A percentile compares a stretch with the other conserved stretches of the same genome.
These are phyloP conservation scores for Aureobasidium sp. DNA, from an alignment of 2,329 filamentous ascomycete species.

Conservation along the genomic window DNA sequence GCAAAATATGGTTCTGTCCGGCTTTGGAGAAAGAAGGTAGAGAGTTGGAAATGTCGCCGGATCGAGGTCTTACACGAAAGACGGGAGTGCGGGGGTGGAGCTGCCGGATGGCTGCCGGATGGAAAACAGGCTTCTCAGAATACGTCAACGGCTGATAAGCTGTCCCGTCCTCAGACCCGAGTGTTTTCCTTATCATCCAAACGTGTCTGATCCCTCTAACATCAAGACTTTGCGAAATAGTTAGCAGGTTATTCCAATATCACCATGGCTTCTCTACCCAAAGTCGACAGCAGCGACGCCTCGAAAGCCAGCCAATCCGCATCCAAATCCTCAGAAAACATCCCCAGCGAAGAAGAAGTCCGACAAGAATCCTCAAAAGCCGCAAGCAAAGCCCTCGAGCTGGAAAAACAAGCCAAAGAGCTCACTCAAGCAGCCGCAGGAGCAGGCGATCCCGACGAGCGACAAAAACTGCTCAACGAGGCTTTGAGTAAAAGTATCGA, in stretches of 20 bases:
- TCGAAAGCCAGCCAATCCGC: neutral
- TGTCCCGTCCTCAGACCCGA: neutral
- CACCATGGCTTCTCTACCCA: too few species aligned
- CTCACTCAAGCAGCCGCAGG: constrained; percentile 25
- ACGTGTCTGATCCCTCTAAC: neutral
- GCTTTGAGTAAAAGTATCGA: constrained; percentile 25
- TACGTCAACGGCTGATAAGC: neutral
- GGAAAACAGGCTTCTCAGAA: neutral
- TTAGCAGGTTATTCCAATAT: too few species aligned
- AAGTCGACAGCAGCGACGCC: neutral
- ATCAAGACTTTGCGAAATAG: too few species aligned
- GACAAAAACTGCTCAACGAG: constrained; percentile 28
- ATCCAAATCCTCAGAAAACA: neutral
- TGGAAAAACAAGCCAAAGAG: constrained; percentile 24
- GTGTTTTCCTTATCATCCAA: too few species aligned
- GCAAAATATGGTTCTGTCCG: too few species aligned
- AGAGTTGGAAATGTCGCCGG: too few species aligned
- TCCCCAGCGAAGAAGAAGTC: neutral
- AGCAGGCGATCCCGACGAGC: constrained; percentile 26
- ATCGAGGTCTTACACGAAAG: too few species aligned
- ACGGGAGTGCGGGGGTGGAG: too few species aligned
- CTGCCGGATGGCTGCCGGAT: too few species aligned
- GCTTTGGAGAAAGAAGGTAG: too few species aligned
- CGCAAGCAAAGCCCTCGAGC: constrained; percentile 22
- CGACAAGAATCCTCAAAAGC: constrained; percentile 24